Base-by-base conservation (phyloP, 2,329 filamentous ascomycete species). In the Magnaporthiopsis incrustans region DNA sequence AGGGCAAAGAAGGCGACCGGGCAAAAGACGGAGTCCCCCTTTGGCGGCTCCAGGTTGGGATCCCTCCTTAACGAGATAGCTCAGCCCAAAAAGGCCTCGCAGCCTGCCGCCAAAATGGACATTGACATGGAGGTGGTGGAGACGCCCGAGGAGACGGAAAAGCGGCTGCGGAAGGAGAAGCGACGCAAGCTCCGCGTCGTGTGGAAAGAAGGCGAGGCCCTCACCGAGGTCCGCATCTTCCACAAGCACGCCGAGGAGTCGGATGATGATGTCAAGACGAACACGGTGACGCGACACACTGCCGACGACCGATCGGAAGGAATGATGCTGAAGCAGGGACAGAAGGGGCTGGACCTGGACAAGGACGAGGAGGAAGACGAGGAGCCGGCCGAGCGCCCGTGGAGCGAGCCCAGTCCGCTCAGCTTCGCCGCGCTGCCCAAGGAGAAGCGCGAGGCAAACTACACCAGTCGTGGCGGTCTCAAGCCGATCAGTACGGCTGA, bases 291-390 rank as follows among this genome's bases (percentile, higher is more conserved):
- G 57, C 85, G 85, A 61, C 89, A 92, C 73, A 88, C 88, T 4
- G 83, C 84, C 35, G 89, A 92, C 71, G 88, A 91, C 70, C 86
- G 86, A 61, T 87, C 86, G 6, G 90, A 91, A 70, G 88, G 90
- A 61, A 86, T 89, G 79, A 86, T 89, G 69, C 77, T 88, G 63
- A 88, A 86, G 69, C 80, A 82, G 67, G 78, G 81, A 59, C 79
- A 79, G 33, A 77, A 80, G 59, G 65, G 65, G 0, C 32, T 60
- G 10, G 32, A 53, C n/a, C 11, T 65, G 8, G 83, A 85, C 2
- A 83, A 87, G 0, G 82, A 87, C 14, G 81, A 85, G 4, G 81
- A 82, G 11, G 85, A 89, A 0, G 77, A 81, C 0, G 82, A 84
- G 30, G 83, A 85, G 63, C 70, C 81, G 60, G 79, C 80, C 6